Base-by-base conservation (phyloP, 352 stramenopile species). In the Pythium myriotylum region DNA sequence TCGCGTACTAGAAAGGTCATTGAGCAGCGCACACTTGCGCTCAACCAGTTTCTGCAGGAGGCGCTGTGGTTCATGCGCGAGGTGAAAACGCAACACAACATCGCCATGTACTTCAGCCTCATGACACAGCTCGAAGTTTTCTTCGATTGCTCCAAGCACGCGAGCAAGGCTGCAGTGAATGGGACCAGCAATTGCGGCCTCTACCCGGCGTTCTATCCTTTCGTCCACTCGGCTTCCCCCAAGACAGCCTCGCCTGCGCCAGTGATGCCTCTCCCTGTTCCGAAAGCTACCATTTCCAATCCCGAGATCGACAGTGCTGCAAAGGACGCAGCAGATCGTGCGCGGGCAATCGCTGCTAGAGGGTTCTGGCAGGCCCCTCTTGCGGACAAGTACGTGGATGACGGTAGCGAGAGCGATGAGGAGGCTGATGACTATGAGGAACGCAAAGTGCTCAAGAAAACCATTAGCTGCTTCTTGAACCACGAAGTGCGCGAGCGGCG, bases 101-200 rank as follows among this genome's bases (percentile, higher is more conserved):
- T 90, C 57, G 75, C 83, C 17, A 70, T 88, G 67, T 88, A 82
- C 62, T 92, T 90, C 58, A 86, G 81, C 47, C 72, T 90, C 67
- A 86, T 77, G 77, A 86, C 70, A 3, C 74, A 83, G 32, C 74
- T 92, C 37, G 83, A 92, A 43, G 51, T 58, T 9, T 92, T 92
- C 58, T 71, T 92, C 14, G 79, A 87, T 46, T 83, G 69, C 51
- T 55, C 52, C 47, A 63, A 62, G 24, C 75, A 90, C 59, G 20
- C n/a, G 16, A 9, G 22, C 16, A 56, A 46, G 47, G 48, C 51
- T 16, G 35, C 51, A 1, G 41, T 57, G 13, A 51, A 47, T 1
- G 32, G 42, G 20, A 62, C 48, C 33, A 49, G 66, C 23, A 51
- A 63, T 0, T 54, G 43, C 12, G 22, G 57, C 13, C 22, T 65